Evolutionary conservation across 768 basidiomycete genomes (phyloP).

Genomic region (Kwoniella sp.): DNA sequence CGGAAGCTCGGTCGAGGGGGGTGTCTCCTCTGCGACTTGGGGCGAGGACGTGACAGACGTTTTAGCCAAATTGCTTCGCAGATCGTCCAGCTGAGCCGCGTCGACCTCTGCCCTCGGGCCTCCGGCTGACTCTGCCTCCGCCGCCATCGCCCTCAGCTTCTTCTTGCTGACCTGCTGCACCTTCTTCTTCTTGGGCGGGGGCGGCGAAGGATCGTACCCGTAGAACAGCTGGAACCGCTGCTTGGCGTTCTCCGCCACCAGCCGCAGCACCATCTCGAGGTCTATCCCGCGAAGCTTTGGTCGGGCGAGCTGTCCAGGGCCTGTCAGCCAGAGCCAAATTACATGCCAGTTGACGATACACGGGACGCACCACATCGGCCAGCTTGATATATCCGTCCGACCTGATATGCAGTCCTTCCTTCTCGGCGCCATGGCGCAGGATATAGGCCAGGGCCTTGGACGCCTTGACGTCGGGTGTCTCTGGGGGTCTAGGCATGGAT

Average conservation of each 20-base stretch:
- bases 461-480: conserved; percentile 64
- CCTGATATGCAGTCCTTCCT: conserved; percentile 69
- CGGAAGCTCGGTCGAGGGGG: conserved; percentile 22
- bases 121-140: background rate
- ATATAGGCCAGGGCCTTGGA: conserved; percentile 88
- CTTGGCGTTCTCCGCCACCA: conserved; percentile 50
- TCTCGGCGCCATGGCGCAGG: conserved; percentile 80
- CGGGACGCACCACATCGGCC: conserved; percentile 66
- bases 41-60: background rate
- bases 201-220: conserved; percentile 43
- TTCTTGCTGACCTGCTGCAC: conserved; percentile 5
- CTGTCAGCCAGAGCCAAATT: background rate
- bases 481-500: conserved; percentile 50
- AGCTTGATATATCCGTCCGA: conserved; percentile 81
- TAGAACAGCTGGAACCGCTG: conserved; percentile 48
- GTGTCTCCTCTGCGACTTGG: too few species aligned
- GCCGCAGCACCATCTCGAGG: conserved; percentile 40
- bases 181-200: conserved; percentile 27
- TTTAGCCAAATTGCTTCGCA: background rate
- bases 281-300: conserved; percentile 65
- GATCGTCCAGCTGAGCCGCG: too few species aligned
- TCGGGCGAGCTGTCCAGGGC: conserved; percentile 58
- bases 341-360: background rate
- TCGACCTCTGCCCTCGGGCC: too few species aligned
- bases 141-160: background rate